Evolutionary conservation across 2,329 filamentous ascomycete species (phyloP).

Genomic region (Cytospora mali): DNA sequence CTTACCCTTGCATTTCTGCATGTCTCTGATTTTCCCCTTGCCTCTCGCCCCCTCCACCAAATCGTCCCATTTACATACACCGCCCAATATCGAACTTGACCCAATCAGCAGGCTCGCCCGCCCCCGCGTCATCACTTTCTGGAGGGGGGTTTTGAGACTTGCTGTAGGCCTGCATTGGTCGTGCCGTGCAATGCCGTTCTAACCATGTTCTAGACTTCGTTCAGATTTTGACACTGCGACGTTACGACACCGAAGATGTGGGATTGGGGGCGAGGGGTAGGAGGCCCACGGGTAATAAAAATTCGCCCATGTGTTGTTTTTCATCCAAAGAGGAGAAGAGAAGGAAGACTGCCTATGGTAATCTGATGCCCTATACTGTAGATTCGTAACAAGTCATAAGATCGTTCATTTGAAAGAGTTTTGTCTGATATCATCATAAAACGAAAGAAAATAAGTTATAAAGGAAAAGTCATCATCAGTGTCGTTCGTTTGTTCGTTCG

Average conservation of each 20-base stretch:
- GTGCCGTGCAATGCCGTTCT: neutral
- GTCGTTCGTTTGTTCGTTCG: slow-evolving; percentile 18
- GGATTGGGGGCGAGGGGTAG: neutral
- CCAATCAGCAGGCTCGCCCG: neutral
- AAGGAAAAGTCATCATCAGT: slow-evolving; percentile 5
- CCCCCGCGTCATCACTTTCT: neutral
- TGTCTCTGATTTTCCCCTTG: neutral
- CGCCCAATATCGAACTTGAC: neutral
- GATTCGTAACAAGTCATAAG: neutral
- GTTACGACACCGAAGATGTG: neutral
- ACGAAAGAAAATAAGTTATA: neutral
- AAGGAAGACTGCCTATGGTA: neutral
- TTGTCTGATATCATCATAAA: slow-evolving; percentile 10
- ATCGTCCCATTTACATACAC: neutral
- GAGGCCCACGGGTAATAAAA: neutral
- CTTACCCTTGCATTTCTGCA: neutral
- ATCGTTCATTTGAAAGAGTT: slow-evolving; percentile 11
- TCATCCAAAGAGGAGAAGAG: neutral
- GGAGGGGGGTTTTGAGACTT: neutral
- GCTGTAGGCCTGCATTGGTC: neutral
- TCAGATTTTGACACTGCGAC: neutral
- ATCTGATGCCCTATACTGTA: neutral
- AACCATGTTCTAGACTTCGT: neutral
- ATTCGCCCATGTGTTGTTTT: neutral
- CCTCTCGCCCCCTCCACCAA: too few species aligned